phyloP scores from a whole-genome alignment of 768 basidiomycete genomes.

The Scleroderma citrinum region DNA sequence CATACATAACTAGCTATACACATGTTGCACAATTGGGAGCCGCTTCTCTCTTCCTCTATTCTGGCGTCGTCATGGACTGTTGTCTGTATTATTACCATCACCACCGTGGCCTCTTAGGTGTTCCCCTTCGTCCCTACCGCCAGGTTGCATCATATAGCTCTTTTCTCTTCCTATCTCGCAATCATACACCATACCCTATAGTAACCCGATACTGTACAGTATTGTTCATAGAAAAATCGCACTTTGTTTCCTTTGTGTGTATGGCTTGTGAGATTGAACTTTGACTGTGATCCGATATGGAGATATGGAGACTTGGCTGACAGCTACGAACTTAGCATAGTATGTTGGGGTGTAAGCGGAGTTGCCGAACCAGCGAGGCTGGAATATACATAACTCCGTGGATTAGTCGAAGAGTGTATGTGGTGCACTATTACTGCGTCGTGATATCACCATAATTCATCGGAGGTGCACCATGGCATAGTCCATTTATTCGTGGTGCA shows the following conservation, averaged over 20 bases:
- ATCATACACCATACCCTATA: slow-evolving; percentile 26
- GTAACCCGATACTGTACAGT: slow-evolving; percentile 27
- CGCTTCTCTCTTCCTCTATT: not conserved
- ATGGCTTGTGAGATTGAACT: slow-evolving; percentile 14
- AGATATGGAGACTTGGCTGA: too few relatives aligned
- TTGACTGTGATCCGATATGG: too few relatives aligned
- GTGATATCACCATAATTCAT: too few relatives aligned
- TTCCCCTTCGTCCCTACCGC: not conserved
- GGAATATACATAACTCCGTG: too few relatives aligned
- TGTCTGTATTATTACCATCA: slow-evolving; percentile 18
- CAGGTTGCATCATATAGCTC: not conserved
- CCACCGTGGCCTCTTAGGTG: slow-evolving; percentile 3
- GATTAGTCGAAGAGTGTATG: too few relatives aligned
- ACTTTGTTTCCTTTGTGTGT: slow-evolving; percentile 8
- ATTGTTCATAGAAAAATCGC: slow-evolving; percentile 23
- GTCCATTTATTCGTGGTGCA: too few relatives aligned
- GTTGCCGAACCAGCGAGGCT: too few relatives aligned
- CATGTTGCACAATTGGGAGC: not conserved
- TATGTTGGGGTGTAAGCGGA: too few relatives aligned
- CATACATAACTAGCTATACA: not conserved
- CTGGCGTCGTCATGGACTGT: not conserved
- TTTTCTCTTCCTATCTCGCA: slow-evolving; percentile 23
- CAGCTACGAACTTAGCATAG: too few relatives aligned
- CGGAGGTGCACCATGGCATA: too few relatives aligned
- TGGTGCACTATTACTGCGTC: too few relatives aligned